Evolutionary conservation across 805 yeast species (phyloP).

Genomic region (Wickerhamomyces hampshirensis): DNA sequence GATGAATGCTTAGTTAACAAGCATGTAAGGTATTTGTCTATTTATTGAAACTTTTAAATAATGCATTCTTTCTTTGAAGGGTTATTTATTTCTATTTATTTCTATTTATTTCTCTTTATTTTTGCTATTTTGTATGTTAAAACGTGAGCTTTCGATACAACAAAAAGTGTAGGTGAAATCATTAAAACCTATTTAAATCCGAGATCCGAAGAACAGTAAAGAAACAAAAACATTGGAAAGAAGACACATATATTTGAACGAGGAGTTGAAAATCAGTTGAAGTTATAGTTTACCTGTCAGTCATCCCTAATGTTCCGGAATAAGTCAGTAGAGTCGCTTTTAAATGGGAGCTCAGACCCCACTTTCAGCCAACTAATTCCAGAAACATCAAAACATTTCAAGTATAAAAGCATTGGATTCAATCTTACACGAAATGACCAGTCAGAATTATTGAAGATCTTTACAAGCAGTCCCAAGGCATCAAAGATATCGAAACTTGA

Average conservation of each 20-base stretch:
- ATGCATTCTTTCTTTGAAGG: too few species aligned
- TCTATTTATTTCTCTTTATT: too few species aligned
- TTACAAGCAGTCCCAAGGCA: neutral
- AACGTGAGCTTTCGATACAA: too few species aligned
- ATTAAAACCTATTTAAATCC: too few species aligned
- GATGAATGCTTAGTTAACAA: neutral
- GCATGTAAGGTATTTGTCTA: slow-evolving; percentile 1
- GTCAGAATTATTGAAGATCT: neutral
- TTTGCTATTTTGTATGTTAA: too few species aligned
- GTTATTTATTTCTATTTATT: too few species aligned
- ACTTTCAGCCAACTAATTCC: neutral
- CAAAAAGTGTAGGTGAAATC: too few species aligned
- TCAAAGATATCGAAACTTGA: neutral
- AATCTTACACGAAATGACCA: neutral
- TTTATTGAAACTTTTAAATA: neutral
- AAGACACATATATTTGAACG: too few species aligned
- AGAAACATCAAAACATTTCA: neutral
- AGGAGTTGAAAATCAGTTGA: too few species aligned
- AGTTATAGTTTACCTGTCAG: too few species aligned
- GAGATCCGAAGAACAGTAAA: too few species aligned
- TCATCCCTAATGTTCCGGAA: neutral
- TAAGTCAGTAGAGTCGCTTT: neutral
- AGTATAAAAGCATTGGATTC: neutral
- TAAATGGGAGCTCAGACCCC: neutral
- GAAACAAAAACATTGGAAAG: too few species aligned